Conservation (phyloP, 352 stramenopile species). For the Pythium rishiriense region DNA sequence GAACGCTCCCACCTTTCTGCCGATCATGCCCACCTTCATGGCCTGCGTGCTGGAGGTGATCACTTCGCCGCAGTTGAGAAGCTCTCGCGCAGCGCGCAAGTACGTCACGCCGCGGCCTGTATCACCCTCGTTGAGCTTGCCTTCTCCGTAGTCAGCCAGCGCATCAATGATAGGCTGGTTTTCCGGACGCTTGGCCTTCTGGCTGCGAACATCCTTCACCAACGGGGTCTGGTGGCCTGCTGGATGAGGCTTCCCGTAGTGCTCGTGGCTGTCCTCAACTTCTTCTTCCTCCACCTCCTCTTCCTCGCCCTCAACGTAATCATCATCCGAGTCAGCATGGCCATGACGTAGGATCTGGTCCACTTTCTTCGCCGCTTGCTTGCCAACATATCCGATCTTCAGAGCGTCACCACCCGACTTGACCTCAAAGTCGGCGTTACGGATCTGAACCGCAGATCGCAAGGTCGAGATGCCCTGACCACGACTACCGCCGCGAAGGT, state of each 20-base stretch:
- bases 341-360: conserved; percentile 74
- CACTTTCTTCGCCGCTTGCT: conserved; percentile 59
- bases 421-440: conserved; percentile 50
- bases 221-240: conserved; percentile 41
- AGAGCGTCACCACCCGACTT: conserved; percentile 51
- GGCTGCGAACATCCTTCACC: conserved; percentile 47
- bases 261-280: conserved; percentile 21
- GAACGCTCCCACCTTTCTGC: conserved; percentile 60
- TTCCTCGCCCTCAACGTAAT: conserved; percentile 63
- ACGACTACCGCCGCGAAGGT: conserved; percentile 60
- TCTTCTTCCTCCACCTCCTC: conserved; percentile 42
- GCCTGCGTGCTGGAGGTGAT: conserved; percentile 54
- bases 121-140: conserved; percentile 50
- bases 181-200: conserved; percentile 35
- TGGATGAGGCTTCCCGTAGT: conserved; percentile 26
- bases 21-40: conserved; percentile 56
- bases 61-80: conserved; percentile 44
- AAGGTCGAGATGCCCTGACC: conserved; percentile 79
- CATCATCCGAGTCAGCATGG: conserved; percentile 65
- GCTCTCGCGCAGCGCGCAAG: conserved; percentile 55
- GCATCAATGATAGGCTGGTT: conserved; percentile 73
- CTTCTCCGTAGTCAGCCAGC: conserved; percentile 56
- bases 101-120: conserved; percentile 66
- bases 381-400: conserved; percentile 63
- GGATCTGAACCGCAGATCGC: conserved; percentile 60